Evolutionary conservation across 164 flowering plant genomes (phyloP), one percentile per base, ranked within the genome.

Genomic region (Echeveria elegans): DNA sequence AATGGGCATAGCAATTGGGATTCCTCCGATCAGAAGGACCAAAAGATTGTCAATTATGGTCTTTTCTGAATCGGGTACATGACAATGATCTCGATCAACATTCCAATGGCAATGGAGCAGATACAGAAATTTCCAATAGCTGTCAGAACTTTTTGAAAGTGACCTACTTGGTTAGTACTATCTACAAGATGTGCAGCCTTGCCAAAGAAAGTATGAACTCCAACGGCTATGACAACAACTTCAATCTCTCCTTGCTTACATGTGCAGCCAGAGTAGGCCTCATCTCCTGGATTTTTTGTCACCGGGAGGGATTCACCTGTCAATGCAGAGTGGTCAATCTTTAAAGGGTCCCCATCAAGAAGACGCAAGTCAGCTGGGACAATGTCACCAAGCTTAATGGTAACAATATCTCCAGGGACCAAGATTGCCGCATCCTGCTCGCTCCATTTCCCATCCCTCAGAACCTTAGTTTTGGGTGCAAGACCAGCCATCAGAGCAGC

Each of bases 131-230:
- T 83, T 9, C 85, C 86, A 41, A 83, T 81, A 28, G 86, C 75
- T 0, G 82, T 81, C 72, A 83, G 31, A 71, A 82, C 86, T 79
- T 77, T 76, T 56, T 83, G 86, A 78, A 83, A 83, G 69, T 83
- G 86, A 5, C 86, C 86, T 9, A 66, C 77, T 48, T 81, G 74
- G 24, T 81, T 71, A 28, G 86, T 83, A 76, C 79, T 81, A 69
- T 83, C 86, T 10, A 83, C 86, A 28, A 83, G 77, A 67, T 83
- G 86, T 56, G 86, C 86, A 65, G 86, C 86, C 70, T 81, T 83
- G 2, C 86, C 86, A 53, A 82, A 82, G 77, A 82, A 82, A 30
- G 86, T 77, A 63, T 81, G 81, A 29, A 82, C 81, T 2, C 86
- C 86, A 59, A 85, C 81, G 67, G 86, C 86, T 36, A 81, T 79